phyloP scores from a whole-genome alignment of 306 rosid genomes.

The Quillaja saponaria region DNA sequence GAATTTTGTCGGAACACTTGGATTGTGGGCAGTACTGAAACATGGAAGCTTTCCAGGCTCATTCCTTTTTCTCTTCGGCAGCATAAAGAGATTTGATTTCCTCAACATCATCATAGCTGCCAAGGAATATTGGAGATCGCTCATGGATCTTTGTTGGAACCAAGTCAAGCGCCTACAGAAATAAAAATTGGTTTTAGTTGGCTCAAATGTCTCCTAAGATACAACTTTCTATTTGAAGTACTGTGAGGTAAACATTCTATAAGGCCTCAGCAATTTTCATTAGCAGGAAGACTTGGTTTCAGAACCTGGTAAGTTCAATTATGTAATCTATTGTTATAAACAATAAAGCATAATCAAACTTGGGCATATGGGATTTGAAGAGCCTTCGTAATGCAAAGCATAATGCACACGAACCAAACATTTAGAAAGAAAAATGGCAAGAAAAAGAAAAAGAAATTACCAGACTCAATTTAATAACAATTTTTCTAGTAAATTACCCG shows the following conservation, averaged over 20 bases:
- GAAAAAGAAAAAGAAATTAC: no score
- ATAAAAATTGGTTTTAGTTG: not conserved
- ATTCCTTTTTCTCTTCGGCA: constrained; percentile 35
- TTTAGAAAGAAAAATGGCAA: no score
- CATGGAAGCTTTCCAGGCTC: no score
- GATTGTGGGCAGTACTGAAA: no score
- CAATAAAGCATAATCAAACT: not conserved
- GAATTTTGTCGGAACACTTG: no score
- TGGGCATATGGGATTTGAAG: not conserved
- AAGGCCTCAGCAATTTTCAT: not conserved
- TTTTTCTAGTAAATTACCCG: constrained; percentile 47
- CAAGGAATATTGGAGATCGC: constrained; percentile 62
- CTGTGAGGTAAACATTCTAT: not conserved
- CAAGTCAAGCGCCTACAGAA: constrained; percentile 54
- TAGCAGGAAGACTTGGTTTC: not conserved
- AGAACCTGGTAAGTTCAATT: not conserved
- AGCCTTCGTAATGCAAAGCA: not conserved
- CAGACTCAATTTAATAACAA: not conserved
- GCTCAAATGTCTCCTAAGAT: not conserved
- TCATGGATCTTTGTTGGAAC: constrained; percentile 56
- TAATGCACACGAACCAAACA: no score
- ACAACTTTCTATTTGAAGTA: not conserved
- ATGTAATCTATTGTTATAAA: not conserved
- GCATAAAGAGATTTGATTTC: constrained; percentile 55
- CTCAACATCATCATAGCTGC: constrained; percentile 63